Evolutionary conservation across 2,329 filamentous ascomycete genomes (phyloP), one percentile per base, ranked within the genome.

Genomic region (Drechslera avenae): DNA sequence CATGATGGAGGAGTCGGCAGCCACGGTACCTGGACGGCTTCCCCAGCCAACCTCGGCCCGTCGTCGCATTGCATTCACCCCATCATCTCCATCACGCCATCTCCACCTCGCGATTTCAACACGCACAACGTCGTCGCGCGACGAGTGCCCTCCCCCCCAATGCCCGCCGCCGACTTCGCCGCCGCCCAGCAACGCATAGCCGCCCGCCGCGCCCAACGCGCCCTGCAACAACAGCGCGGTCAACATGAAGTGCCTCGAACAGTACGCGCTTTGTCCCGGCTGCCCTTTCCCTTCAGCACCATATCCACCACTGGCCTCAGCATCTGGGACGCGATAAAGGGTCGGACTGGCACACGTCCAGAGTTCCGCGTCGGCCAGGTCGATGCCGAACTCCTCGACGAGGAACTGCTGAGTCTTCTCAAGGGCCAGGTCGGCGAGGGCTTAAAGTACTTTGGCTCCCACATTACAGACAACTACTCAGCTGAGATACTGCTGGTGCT

Each of bases 361-460:
- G 87, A 90, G 9, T 97, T 96, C 72, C 87, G 94, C 46, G 94
- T 99, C 21, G 91, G 93, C 21, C 94, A 99, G 76, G 90, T 97
- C 35, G 94, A 99, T 73, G 91, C 94, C 31, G 94, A 97, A 73
- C 80, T 99, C 41, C 82, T 99, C 14, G 94, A 99, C 73, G 91
- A 96, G 69, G 94, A 97, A 76, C 81, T 99, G 37, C 80, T 97
- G 18, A 84, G 85, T n/a, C 81, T 97, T 59, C 79, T 99, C 52
- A 91, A 89, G 69, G 85, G 83, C 5, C 93, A 99, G 75, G 90
- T 94, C 26, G 88, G 86, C 60, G 91, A 97, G 60, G 94, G 86
- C 10, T 78, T 97, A 51, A 95, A 92, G 70, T 94, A 96, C 72
- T 88, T 92, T 60, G 87, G 88, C 71, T 69, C 80, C 13, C 85